phyloP scores from a whole-genome alignment of 1,139 yeast species.

The Candida albicans region DNA sequence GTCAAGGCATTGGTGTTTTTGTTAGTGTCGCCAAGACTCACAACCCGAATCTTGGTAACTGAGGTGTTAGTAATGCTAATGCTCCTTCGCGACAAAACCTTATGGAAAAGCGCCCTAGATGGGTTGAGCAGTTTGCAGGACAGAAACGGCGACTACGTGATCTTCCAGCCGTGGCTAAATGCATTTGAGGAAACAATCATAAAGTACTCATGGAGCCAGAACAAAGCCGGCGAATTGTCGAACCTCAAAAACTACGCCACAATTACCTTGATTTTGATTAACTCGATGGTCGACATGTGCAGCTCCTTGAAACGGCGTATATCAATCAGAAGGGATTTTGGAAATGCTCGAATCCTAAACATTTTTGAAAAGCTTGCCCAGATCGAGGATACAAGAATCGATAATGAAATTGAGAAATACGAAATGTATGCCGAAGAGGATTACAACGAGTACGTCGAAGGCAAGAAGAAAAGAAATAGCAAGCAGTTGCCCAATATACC shows the following conservation, averaged over 20 bases:
- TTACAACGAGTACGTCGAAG: slow-evolving; percentile 13
- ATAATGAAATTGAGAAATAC: slow-evolving; percentile 47
- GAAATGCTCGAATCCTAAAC: slow-evolving; percentile 38
- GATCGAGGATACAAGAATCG: slow-evolving; percentile 39
- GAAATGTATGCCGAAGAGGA: slow-evolving; percentile 45
- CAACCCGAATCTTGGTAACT: slow-evolving; percentile 44
- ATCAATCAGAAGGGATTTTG: slow-evolving; percentile 39
- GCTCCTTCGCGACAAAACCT: slow-evolving; percentile 25
- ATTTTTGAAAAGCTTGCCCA: slow-evolving; percentile 40
- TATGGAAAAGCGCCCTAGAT: slow-evolving; percentile 31
- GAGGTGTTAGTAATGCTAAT: slow-evolving; percentile 43
- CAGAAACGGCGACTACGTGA: slow-evolving; percentile 32
- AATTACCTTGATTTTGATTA: slow-evolving; percentile 45
- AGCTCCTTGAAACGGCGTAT: slow-evolving; percentile 31
- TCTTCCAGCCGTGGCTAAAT: slow-evolving; percentile 45
- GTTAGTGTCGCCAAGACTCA: slow-evolving; percentile 40
- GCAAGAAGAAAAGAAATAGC: slow-evolving; percentile 3
- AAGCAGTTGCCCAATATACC: slow-evolving; percentile 7
- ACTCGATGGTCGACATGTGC: slow-evolving; percentile 42
- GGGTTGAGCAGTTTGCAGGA: slow-evolving; percentile 38
- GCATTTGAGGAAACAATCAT: slow-evolving; percentile 39
- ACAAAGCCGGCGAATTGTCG: slow-evolving; percentile 16
- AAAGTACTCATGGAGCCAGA: slow-evolving; percentile 16
- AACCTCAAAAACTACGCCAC: slow-evolving; percentile 41
- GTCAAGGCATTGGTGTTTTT: slow-evolving; percentile 40